Evolutionary conservation across 805 yeast species (phyloP), one percentile per base, ranked within the genome.

Genomic region (Yamadazyma endophytica): DNA sequence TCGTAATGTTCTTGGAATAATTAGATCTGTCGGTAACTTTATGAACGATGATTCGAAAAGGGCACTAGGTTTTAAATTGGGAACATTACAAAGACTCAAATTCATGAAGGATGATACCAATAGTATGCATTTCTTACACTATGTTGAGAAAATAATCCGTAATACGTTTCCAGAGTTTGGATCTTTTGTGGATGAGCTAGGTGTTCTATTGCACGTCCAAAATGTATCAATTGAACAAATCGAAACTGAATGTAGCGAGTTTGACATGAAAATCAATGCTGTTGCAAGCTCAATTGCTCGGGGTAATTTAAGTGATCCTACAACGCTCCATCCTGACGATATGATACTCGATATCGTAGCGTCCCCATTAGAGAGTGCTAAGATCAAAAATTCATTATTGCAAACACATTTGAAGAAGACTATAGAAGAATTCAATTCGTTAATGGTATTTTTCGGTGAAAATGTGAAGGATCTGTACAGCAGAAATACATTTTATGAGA

Each of bases 41-140:
- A 92, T 92, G 98, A 92, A 94, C 54, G 96, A 88, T 48, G 66
- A 77, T n/a, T 69, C 86, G 2, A 89, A 88, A 47, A 95, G 88
- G 54, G 97, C 97, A 1, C 73, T 75, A 43, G 99, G 99, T 3
- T 94, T 94, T 69, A 82, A 83, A 48, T 64, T 92, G 37, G 81
- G 85, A 26, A 85, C 96, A n/a, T 68, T 92, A 32, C 96, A 88
- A 49, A 67, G 97, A 44, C 69, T 92, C 36, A 85, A 82, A 19
- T 88, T 94, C 44, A 80, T 94, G 60, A 92, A 92, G 52, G 96
- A 90, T 57, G 87, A 82, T 17, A 74, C 79, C 37, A 89, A 90
- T 52, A 75, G 87, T 5, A 79, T 83, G 79, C 85, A 95, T 1
- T 89, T 92, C 49, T 61, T 92, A 47, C 96, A 94, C 52, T 89